phyloP scores from a whole-genome alignment of 768 basidiomycete genomes.

The Xerocomellus dryophilus region DNA sequence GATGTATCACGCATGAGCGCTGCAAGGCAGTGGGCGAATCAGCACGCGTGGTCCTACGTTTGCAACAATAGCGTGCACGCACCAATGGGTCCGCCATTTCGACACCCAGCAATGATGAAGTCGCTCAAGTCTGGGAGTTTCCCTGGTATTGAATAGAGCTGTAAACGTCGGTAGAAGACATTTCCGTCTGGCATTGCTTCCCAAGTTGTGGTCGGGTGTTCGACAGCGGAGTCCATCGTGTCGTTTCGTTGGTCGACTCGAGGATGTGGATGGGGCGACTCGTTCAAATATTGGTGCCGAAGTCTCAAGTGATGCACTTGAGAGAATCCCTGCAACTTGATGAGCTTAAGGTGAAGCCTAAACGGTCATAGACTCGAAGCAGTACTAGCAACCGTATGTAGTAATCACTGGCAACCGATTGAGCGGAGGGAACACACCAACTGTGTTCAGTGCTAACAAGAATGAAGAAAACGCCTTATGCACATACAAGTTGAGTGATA shows the following conservation, averaged over 20 bases:
- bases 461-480: not conserved
- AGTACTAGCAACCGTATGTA: no score
- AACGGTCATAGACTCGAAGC: no score
- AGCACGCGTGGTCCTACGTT: constrained; percentile 2
- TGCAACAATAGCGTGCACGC: constrained; percentile 11
- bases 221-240: constrained; percentile 40
- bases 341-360: not conserved
- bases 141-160: constrained; percentile 78
- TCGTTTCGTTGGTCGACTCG: not conserved
- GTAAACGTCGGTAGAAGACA: constrained; percentile 85
- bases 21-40: constrained; percentile 28
- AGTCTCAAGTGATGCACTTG: not conserved
- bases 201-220: constrained; percentile 84
- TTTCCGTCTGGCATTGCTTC: constrained; percentile 84
- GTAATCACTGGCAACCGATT: no score
- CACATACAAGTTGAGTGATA: not conserved
- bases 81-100: constrained; percentile 90
- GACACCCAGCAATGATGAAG: constrained; percentile 77
- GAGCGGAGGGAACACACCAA: no score
- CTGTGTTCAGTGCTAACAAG: not conserved
- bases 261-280: not conserved
- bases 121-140: constrained; percentile 76
- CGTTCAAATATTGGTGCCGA: not conserved
- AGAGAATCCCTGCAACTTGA: not conserved
- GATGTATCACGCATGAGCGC: constrained; percentile 85